Percentiles rank a stretch among this genome's conserved stretches.
These are phyloP conservation scores for Pichia californica DNA, from an alignment of 805 yeast species.

Conservation along the genomic window DNA sequence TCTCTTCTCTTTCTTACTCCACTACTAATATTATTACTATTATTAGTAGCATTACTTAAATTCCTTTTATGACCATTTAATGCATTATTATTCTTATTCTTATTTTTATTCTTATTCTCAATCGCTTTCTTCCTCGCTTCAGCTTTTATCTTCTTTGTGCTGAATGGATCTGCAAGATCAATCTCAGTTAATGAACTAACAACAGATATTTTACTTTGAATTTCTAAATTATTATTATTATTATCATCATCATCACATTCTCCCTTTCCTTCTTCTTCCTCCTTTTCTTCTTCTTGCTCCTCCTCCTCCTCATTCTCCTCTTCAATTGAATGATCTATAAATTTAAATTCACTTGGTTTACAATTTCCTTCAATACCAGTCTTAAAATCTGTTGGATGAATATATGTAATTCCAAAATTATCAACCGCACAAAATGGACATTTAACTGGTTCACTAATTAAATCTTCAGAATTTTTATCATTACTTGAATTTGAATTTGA, in stretches of 20 bases:
- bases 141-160: not conserved
- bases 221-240: too few relatives aligned
- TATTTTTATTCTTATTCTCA: too few relatives aligned
- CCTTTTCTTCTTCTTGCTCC: not conserved
- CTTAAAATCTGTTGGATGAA: constrained; percentile 47
- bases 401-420: constrained; percentile 77
- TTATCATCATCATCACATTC: too few relatives aligned
- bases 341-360: constrained; percentile 39
- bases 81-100: too few relatives aligned
- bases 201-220: too few relatives aligned
- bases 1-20: constrained; percentile 34
- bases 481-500: too few relatives aligned
- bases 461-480: constrained; percentile 44
- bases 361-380: constrained; percentile 51
- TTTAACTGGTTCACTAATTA: constrained; percentile 79
- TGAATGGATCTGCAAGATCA: constrained; percentile 8
- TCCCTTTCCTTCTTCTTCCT: too few relatives aligned
- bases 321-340: constrained; percentile 19
- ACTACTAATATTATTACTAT: not conserved
- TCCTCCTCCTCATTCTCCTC: constrained; percentile 12
- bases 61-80: constrained; percentile 1
- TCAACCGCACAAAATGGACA: constrained; percentile 93
- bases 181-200: constrained; percentile 1
- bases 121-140: not conserved
- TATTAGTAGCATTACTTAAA: not conserved